Conservation (phyloP, 2,329 filamentous ascomycete species). For the Aspergillus bombycis region DNA sequence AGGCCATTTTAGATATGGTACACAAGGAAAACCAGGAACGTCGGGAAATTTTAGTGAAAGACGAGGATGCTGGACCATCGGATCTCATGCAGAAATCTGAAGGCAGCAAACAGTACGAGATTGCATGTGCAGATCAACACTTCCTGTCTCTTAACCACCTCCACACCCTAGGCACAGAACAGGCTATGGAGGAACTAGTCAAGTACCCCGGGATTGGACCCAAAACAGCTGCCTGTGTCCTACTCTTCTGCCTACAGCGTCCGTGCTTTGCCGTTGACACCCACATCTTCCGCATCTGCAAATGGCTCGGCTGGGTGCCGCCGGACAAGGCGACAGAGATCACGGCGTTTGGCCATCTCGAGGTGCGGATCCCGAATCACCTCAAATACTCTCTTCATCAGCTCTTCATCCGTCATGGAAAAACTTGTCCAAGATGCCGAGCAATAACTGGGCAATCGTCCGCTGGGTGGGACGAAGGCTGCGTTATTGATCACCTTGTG, state of each 20-base stretch:
- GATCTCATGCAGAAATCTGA: conserved; percentile 45
- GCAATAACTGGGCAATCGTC: conserved; percentile 64
- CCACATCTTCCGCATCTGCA: conserved; percentile 65
- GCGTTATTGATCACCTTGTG: conserved; percentile 66
- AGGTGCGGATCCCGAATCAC: conserved; percentile 63
- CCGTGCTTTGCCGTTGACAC: conserved; percentile 69
- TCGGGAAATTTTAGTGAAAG: conserved; percentile 52
- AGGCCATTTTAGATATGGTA: conserved; percentile 72
- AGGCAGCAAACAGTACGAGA: conserved; percentile 60
- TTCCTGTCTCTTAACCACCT: conserved; percentile 68
- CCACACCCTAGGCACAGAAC: conserved; percentile 57
- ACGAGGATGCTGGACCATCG: conserved; percentile 49
- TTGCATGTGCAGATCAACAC: conserved; percentile 59
- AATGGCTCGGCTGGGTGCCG: conserved; percentile 66
- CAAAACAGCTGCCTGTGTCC: conserved; percentile 68
- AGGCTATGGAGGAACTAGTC: conserved; percentile 61
- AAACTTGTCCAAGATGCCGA: conserved; percentile 62
- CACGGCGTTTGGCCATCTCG: conserved; percentile 62
- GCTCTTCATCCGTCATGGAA: conserved; percentile 65
- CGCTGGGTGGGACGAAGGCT: conserved; percentile 65
- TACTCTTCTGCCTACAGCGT: conserved; percentile 66
- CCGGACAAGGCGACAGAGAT: conserved; percentile 46
- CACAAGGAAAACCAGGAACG: conserved; percentile 68
- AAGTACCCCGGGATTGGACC: conserved; percentile 66
- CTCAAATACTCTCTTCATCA: conserved; percentile 67